Evolutionary conservation across 2,329 filamentous ascomycete species (phyloP), one percentile per base, ranked within the genome.

Genomic region (Chalara sp.): DNA sequence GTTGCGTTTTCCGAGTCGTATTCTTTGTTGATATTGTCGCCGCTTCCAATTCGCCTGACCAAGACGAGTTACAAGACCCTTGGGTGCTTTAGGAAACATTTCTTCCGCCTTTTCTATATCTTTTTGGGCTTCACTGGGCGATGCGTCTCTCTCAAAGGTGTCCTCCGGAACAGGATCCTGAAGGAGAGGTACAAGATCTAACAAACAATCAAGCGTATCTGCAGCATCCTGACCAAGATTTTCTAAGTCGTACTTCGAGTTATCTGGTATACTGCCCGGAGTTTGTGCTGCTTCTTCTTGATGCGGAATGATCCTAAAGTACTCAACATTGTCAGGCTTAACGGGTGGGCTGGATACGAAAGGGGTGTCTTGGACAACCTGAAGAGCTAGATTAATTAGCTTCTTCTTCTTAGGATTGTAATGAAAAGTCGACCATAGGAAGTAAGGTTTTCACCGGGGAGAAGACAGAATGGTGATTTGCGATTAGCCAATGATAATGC

Each of bases 81-180:
- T 39, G 7, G 50, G 45, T 13, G 50, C 50, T 13, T 45, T 42
- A 37, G 50, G 50, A 48, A 52, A 52, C 40, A 52, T 29, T 5
- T 29, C 32, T 28, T 39, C 31, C 12, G 50, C 50, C n/a, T 44
- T 39, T 6, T 48, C 42, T 30, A 52, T 48, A 32, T 52, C 50
- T 33, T 45, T 39, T 10, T 44, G 13, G 11, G 50, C 50, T 13
- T 47, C 46, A 40, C 37, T 44, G 29, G 41, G 31, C 11, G 46
- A 39, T 6, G 50, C 42, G 32, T 47, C 46, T 6, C 35, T 30
- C 32, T 39, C 43, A 41, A 48, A 52, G 39, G 40, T 42, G 35
- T 52, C 46, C 7, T 39, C 45, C 21, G 50, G 50, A 30, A 52
- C 47, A 39, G 50, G 46, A 40, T 52, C 50, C n/a, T 33, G 44